Base-by-base conservation (phyloP, 139 green algal genomes). In the Tetratostichococcus sp. region DNA sequence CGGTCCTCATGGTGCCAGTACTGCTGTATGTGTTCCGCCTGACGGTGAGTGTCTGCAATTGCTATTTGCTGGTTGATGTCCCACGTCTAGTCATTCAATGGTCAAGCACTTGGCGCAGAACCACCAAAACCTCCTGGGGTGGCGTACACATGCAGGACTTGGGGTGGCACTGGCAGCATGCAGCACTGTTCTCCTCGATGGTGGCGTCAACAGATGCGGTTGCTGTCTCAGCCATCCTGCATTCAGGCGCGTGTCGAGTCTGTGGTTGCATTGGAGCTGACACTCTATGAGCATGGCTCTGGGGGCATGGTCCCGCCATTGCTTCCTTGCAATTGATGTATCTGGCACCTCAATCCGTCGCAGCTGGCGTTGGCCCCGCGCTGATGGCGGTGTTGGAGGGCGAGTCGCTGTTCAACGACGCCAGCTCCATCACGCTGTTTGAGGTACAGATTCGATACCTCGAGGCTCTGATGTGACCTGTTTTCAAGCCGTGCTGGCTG, bases 131-230 rank as follows among this genome's bases (percentile, higher is more conserved):
- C n/a, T n/a, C n/a, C n/a, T n/a, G n/a, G n/a, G n/a, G n/a, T n/a
- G n/a, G n/a, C n/a, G n/a, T n/a, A n/a, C 39, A 50, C 39, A 11
- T 21, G 11, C 16, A 72, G 5, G 33, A 69, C 57, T 34, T 72
- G 8, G 79, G 89, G n/a, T 96, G 87, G 86, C 83, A 72, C 34
- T 93, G 88, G 89, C 73, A 86, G 65, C 86, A 94, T 35, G 88
- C 82, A 16, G 88, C 81, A 5, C 79, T 97, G n/a, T 91, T 97
- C 72, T 78, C 87, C 6, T 83, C 87, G 31, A 93, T 92, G 70
- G 87, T 95, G 8, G 85, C 90, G 1, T 86, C 85, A 78, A 97
- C 92, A 17, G 92, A 97, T 70, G 90, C 91, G 0, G 85, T 95
- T 0, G 84, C 92, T 0, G 89, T 94, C 26, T 82, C 88, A 0